Evolutionary conservation across 2,329 filamentous ascomycete species (phyloP), one percentile per base, ranked within the genome.

Genomic region (Huntiella savannae): DNA sequence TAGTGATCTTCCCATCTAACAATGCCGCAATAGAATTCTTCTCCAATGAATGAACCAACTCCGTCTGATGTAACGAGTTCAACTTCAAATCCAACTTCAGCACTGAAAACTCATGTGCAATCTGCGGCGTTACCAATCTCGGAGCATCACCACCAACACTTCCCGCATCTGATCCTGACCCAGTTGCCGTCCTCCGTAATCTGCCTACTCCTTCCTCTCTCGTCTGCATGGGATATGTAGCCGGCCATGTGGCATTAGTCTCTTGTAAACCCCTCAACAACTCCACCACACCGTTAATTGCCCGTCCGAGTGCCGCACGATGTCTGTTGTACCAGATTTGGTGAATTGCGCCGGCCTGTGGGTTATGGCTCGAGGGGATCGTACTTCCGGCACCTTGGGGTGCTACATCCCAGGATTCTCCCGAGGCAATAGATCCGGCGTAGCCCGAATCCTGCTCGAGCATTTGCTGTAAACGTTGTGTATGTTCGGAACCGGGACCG

Each of bases 261-360:
- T 87, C 73, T 61, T 93, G 87, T 48, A 98, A 71, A 50, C 75
- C 76, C 59, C 81, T 79, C 53, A 98, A 65, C 2, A 85, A 75
- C 50, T 95, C 85, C 49, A 95, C 75, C 6, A 87, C 88, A 54
- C 78, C 76, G 56, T 79, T 82, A 58, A 98, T 95, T 11, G 86
- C 82, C 50, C 87, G 80, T 38, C 77, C 84, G n/a, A 98, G 74
- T 32, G 82, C 77, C 4, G 79, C 82, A 49, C 87, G 78, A 60
- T 96, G 94, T 56, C 85, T 77, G 61, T 96, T 96, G 64, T 94
- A 95, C 69, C 83, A 84, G 53, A 96, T 72, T 64, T 96, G 91
- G 57, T 93, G 81, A 42, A 95, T 77, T 61, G 93, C 84, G 57
- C 80, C 82, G 34, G 84, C 79, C 53, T 88, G 75, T 39, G 63